These are phyloP conservation scores for Annona cherimola DNA, from an alignment of 164 flowering plant genomes.

Conservation along the genomic window DNA sequence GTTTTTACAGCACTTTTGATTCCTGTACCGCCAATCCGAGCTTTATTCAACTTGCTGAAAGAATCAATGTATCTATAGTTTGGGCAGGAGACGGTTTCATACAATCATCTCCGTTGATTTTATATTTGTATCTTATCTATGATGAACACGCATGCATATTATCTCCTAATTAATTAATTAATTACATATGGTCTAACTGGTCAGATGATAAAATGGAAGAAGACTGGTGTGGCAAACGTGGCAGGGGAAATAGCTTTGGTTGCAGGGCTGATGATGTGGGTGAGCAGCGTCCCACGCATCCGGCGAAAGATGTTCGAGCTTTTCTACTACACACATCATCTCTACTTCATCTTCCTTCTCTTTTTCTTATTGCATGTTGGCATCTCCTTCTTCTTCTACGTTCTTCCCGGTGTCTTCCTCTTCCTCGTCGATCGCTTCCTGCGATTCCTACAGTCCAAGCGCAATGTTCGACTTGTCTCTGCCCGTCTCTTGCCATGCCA, in stretches of 20 bases:
- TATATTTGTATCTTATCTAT: too few relatives aligned
- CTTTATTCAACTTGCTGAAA: too few relatives aligned
- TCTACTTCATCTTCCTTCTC: conserved; percentile 62
- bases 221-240: conserved; percentile 42
- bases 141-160: too few relatives aligned
- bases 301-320: conserved; percentile 67
- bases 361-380: conserved; percentile 74
- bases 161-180: too few relatives aligned
- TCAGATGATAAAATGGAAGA: conserved; percentile 68
- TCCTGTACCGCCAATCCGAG: too few relatives aligned
- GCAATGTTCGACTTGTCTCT: conserved; percentile 44
- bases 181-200: background rate
- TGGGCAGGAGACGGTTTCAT: too few relatives aligned
- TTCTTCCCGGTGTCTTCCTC: conserved; percentile 83
- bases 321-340: conserved; percentile 77
- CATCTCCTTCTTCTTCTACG: conserved; percentile 38
- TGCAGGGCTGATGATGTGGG: conserved; percentile 58
- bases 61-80: too few relatives aligned
- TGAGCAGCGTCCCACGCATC: conserved; percentile 44
- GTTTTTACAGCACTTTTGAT: too few relatives aligned
- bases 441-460: conserved; percentile 65
- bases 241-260: conserved; percentile 68
- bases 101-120: too few relatives aligned
- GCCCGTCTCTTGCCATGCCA: conserved; percentile 62
- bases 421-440: conserved; percentile 76